Base-by-base conservation (phyloP, 164 flowering plant species). In the Vitis rotundifolia region DNA sequence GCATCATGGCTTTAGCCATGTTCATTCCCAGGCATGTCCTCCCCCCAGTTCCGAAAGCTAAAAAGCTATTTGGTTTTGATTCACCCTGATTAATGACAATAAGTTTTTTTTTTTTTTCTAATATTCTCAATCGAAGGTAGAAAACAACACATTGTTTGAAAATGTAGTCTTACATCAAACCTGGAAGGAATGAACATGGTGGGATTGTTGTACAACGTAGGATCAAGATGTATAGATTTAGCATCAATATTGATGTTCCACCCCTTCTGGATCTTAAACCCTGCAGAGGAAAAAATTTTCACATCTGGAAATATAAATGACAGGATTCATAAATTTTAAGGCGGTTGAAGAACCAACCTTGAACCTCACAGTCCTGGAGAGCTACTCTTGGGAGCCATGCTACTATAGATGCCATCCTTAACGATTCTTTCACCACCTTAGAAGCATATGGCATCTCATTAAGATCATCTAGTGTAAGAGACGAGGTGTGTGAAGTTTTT, bases 381-480 rank as follows among this genome's bases (percentile, higher is more conserved):
- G 82, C 86, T n/a, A 83, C 71, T 49, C 95, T 82, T 14, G 95
- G 95, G 61, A 87, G 80, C 95, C 95, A 90, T 63, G 86, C 72
- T 22, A 90, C 84, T 9, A 87, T 67, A 15, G 86, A 84, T 51
- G 89, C 81, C 91, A 88, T 83, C 70, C 92, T 84, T 66, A 90
- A 61, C 0, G 91, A 75, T 79, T 90, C 92, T 67, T 80, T 88
- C 2, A 88, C 87, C 8, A 87, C 92, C 95, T 88, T 87, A 1
- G 83, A 78, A 54, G 82, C 91, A 70, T 77, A 84, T 28, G 88
- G 57, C 92, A 90, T 90, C 54, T 75, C 69, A 59, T 71, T 82
- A 14, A 90, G 78, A 76, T 84, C 84, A 58, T 86, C 86, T 11
- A 84, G 59, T 3, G 76, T 78, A 28, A 86, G 89, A 59, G 68